phyloP scores from a whole-genome alignment of 441 rosid genomes.

The Breynia disticha region DNA sequence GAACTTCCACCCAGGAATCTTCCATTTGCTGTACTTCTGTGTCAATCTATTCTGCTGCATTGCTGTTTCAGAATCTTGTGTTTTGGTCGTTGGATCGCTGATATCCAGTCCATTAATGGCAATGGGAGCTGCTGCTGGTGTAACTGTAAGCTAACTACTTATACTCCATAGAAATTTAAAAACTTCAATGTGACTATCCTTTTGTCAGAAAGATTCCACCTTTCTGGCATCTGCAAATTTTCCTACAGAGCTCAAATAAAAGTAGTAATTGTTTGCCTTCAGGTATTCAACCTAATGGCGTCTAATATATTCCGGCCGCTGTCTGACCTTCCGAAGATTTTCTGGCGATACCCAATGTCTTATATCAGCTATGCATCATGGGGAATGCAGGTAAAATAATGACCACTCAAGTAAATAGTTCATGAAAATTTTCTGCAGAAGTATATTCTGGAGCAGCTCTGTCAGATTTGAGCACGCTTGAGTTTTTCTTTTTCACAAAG shows the following conservation, averaged over 20 bases:
- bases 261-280: background rate
- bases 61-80: slow-evolving; percentile 52
- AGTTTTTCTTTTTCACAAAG: too few species aligned
- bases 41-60: slow-evolving; percentile 45
- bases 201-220: too few species aligned
- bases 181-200: too few species aligned
- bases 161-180: too few species aligned
- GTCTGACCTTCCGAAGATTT: slow-evolving; percentile 52
- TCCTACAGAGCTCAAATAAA: background rate
- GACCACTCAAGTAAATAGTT: too few species aligned
- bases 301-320: slow-evolving; percentile 56
- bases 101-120: slow-evolving; percentile 67
- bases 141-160: slow-evolving; percentile 32
- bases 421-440: too few species aligned
- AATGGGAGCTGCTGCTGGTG: slow-evolving; percentile 50
- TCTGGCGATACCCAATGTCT: slow-evolving; percentile 74
- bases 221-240: too few species aligned
- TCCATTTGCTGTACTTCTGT: slow-evolving; percentile 37
- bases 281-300: slow-evolving; percentile 78
- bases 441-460: too few species aligned
- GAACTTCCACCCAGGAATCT: slow-evolving; percentile 45
- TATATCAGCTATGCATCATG: slow-evolving; percentile 56
- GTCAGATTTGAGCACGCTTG: too few species aligned
- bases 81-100: slow-evolving; percentile 65
- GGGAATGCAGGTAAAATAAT: slow-evolving; percentile 34